phyloP scores from a whole-genome alignment of 352 stramenopile species.

The Phytophthora rubi region DNA sequence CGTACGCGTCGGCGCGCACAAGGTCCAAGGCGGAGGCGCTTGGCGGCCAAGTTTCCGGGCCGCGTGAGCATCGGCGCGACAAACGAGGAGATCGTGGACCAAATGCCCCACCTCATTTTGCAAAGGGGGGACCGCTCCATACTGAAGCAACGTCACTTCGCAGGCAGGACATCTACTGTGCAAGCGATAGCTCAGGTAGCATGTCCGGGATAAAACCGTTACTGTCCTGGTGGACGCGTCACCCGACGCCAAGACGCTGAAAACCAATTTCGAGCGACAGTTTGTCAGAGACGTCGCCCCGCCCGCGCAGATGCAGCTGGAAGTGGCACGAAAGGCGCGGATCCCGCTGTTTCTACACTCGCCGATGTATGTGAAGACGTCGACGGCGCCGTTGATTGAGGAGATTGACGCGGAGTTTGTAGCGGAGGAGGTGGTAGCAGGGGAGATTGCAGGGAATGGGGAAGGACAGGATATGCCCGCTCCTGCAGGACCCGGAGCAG shows the following conservation, averaged over 20 bases:
- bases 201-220: constrained; percentile 77
- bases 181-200: too few species aligned
- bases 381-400: constrained; percentile 61
- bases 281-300: constrained; percentile 77
- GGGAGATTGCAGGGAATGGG: constrained; percentile 18
- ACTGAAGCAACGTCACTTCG: constrained; percentile 28
- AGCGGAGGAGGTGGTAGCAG: constrained; percentile 18
- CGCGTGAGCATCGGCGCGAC: too few species aligned
- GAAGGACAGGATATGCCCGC: constrained; percentile 8
- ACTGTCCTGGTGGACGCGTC: constrained; percentile 50
- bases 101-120: neutral
- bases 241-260: constrained; percentile 55
- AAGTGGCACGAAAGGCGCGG: constrained; percentile 80
- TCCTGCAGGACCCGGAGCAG: constrained; percentile 4
- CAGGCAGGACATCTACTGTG: neutral
- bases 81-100: neutral
- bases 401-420: constrained; percentile 38
- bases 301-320: constrained; percentile 87
- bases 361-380: constrained; percentile 87
- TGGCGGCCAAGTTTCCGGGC: too few species aligned
- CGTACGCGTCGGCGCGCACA: too few species aligned
- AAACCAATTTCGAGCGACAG: constrained; percentile 65
- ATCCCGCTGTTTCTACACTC: constrained; percentile 89
- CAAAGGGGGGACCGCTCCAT: constrained; percentile 8
- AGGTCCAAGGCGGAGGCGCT: too few species aligned